A percentile compares a stretch with the other conserved stretches of the same genome.
Evolutionary conservation across 2,329 filamentous ascomycete species (phyloP).

Genomic region (Metarhizium anisopliae): DNA sequence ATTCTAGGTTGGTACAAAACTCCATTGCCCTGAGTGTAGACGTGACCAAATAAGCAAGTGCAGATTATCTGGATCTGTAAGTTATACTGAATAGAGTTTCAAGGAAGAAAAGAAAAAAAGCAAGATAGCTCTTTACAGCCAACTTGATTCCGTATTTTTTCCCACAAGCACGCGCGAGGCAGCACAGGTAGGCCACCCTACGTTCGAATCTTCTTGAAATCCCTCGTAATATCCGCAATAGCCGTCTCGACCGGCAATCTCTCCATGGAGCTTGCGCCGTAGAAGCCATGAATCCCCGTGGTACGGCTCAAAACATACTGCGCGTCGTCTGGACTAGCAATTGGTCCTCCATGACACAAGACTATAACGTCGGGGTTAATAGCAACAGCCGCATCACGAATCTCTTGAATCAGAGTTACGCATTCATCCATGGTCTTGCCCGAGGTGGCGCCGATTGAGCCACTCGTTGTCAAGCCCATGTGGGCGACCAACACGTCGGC

Average conservation of each 20-base stretch:
- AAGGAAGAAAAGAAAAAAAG: no score
- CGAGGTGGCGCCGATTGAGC: slow-evolving; percentile 54
- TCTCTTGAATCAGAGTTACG: slow-evolving; percentile 51
- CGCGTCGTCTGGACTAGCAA: slow-evolving; percentile 55
- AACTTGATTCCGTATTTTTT: no score
- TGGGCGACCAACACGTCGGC: slow-evolving; percentile 61
- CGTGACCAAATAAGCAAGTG: no score
- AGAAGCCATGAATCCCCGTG: slow-evolving; percentile 59
- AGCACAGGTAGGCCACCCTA: not conserved
- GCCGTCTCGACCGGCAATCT: slow-evolving; percentile 58
- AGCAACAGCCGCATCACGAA: slow-evolving; percentile 49
- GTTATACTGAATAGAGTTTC: no score
- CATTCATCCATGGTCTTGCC: slow-evolving; percentile 57
- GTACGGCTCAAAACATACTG: slow-evolving; percentile 51
- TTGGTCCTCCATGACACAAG: slow-evolving; percentile 60
- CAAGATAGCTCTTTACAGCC: no score
- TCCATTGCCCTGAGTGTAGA: no score
- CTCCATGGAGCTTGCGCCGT: slow-evolving; percentile 62
- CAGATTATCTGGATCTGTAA: no score
- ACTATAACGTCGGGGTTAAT: slow-evolving; percentile 47
- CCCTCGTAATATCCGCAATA: slow-evolving; percentile 37
- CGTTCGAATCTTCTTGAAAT: slow-evolving; percentile 1
- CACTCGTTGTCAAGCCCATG: slow-evolving; percentile 57
- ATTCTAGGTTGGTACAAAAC: no score
- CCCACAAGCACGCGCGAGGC: no score